Evolutionary conservation across 768 basidiomycete species (phyloP), one percentile per base, ranked within the genome.

Genomic region (Termitomyces eurrhizus): DNA sequence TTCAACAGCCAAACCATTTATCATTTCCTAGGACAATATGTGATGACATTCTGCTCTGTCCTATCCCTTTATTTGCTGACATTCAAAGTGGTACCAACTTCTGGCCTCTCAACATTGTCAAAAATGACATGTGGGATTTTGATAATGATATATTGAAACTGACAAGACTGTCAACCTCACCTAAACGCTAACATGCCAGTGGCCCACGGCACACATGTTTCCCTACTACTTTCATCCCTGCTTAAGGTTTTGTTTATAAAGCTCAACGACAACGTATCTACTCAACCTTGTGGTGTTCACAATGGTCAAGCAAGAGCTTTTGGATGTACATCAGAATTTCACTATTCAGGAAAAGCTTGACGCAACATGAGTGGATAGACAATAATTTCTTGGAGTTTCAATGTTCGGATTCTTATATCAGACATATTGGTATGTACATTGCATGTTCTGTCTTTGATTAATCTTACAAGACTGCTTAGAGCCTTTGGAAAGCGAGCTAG

Each of bases 401-500:
- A 62, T 75, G 87, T 61, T 91, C 93, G 9, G 90, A 93, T 57
- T 84, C 92, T 68, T 97, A 97, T 70, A 91, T 96, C 69, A 87
- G 93, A 46, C 86, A 96, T 70, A 92, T 96, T 64, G 94, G 93
- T 93, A 67, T 45, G 83, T 69, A 32, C 42, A 37, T 29, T 39
- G 24, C 33, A 39, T 33, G 29, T 57, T 13, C 33, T 39, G 37
- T 46, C 57, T 53, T 68, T 61, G 12, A 46, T 16, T 14, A 32
- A 46, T 24, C 60, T 60, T 59, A 58, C n/a, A 45, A 42, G 59
- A 21, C 44, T 16, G 35, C n/a, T 56, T 68, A 93, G 95, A 97
- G 68, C 96, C 96, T 0, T 78, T 97, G 65, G 96, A 99, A 70
- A 86, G 85, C 51, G 97, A 99, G 65, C 83, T 98, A 18, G 89